Percentiles rank a stretch among this genome's conserved stretches.
Conservation (phyloP, 2,329 filamentous ascomycete genomes). For the Penicillium aurantiogriseum region DNA sequence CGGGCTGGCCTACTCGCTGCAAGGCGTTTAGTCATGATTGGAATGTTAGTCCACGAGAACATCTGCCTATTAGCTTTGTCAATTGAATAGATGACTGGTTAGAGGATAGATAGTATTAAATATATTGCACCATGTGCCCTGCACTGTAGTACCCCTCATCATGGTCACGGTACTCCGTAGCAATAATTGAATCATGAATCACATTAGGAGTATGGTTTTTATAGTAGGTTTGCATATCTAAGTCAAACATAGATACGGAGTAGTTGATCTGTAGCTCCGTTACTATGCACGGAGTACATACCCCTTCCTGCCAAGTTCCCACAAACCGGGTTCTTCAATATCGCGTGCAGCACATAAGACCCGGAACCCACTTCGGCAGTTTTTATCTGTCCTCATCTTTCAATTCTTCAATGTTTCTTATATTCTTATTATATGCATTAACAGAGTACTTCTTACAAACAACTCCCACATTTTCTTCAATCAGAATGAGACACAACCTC, state of each 20-base stretch:
- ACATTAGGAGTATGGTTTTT: background rate
- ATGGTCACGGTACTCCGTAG: background rate
- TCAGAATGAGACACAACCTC: background rate
- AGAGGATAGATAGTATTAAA: constrained; percentile 1
- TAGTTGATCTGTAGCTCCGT: background rate
- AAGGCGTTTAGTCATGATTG: constrained; percentile 27
- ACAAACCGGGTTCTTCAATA: background rate
- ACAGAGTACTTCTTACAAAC: background rate
- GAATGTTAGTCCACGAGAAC: constrained; percentile 22
- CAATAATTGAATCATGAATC: constrained; percentile 3
- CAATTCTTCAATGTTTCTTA: background rate
- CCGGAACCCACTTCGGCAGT: constrained; percentile 2
- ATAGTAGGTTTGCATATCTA: background rate
- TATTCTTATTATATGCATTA: background rate
- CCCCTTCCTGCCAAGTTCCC: background rate
- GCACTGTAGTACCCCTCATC: background rate
- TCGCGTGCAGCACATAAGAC: constrained; percentile 8
- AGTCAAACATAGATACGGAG: background rate
- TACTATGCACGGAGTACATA: background rate
- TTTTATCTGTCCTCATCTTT: background rate
- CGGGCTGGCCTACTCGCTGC: constrained; percentile 15
- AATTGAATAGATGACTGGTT: constrained; percentile 8
- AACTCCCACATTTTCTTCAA: background rate
- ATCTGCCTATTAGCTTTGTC: background rate
- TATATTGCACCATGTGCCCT: constrained; percentile 15